Base-by-base conservation (phyloP, 306 rosid species). In the Lathyrus sativus region DNA sequence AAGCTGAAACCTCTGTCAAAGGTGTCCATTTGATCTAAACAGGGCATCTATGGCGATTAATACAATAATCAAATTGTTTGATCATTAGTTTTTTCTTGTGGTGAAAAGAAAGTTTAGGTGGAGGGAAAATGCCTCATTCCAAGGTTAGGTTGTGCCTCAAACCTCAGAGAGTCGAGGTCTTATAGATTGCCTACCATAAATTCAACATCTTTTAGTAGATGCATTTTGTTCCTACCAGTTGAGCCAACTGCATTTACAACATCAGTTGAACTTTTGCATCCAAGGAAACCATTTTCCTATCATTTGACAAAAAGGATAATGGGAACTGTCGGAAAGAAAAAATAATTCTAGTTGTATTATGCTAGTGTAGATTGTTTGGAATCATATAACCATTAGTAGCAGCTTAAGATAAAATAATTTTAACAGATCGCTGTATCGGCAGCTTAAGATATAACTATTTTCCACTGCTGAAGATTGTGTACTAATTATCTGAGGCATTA, bases 1-100 rank as follows among this genome's bases (percentile, higher is more conserved):
- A 64, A 31, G 38, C 72, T 44, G 72, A 74, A 73, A 54, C 48
- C 58, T 73, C 46, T 42, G 24, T 44, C 37, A 65, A 73, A 73
- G 65, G 28, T 48, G 57, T 29, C n/a, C 46, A 62, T 74, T 65
- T 56, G 42, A 38, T 74, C 73, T 60, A 54, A 55, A 22, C 14
- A 56, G 44, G 44, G 13, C 41, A 54, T 56, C 41, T 8, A 31
- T 56, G n/a, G 76, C 65, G 35, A 31, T 45, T 48, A 31, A 44
- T 71, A 38, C 33, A 13, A 26, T 64, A 71, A 19, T 49, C 49
- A 10, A 35, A 46, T 19, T 45, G 60, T 55, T 55, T 65, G 62
- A 18, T 28, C 41, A 2, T 9, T 18, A 48, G 18, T 9, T 61
- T 50, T 50, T 48, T 37, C 9, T 72, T 12, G 9, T 50, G 53